Conservation (phyloP, 805 yeast species). For the Sugiyamaella smithiae region DNA sequence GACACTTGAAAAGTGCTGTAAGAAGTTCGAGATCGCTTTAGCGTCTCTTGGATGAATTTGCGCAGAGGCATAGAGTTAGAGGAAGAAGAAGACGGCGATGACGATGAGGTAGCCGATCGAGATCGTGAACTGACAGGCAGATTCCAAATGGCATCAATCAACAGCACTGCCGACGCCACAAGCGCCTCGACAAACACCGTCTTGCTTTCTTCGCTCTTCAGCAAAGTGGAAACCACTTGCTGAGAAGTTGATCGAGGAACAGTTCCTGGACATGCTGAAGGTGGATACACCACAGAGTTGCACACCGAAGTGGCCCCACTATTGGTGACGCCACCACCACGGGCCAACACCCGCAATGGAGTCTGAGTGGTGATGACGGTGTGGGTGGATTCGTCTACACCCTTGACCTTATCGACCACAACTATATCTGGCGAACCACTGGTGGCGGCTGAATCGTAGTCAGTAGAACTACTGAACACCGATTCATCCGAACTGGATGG, state of each 20-base stretch:
- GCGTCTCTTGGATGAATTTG: constrained; percentile 38
- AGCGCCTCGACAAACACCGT: constrained; percentile 24
- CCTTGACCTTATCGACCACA: background rate
- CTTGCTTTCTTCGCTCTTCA: constrained; percentile 11
- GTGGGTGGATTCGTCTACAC: background rate
- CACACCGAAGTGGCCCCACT: background rate
- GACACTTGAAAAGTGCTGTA: constrained; percentile 63
- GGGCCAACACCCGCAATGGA: background rate
- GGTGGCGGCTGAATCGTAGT: constrained; percentile 1
- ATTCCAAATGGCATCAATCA: constrained; percentile 34
- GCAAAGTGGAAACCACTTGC: constrained; percentile 2
- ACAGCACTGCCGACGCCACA: constrained; percentile 30
- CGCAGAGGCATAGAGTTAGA: constrained; percentile 32
- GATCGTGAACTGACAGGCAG: constrained; percentile 26
- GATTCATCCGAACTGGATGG: background rate
- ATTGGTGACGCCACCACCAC: background rate
- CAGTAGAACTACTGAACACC: background rate
- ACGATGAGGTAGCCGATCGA: constrained; percentile 10
- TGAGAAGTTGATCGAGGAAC: background rate
- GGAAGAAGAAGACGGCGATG: too few species aligned
- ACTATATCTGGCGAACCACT: background rate
- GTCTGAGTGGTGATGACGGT: background rate
- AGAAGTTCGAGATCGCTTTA: constrained; percentile 53
- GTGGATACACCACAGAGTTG: background rate
- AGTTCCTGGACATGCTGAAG: background rate